Conservation (phyloP, 345 rosid genomes). For the Microcos paniculata region DNA sequence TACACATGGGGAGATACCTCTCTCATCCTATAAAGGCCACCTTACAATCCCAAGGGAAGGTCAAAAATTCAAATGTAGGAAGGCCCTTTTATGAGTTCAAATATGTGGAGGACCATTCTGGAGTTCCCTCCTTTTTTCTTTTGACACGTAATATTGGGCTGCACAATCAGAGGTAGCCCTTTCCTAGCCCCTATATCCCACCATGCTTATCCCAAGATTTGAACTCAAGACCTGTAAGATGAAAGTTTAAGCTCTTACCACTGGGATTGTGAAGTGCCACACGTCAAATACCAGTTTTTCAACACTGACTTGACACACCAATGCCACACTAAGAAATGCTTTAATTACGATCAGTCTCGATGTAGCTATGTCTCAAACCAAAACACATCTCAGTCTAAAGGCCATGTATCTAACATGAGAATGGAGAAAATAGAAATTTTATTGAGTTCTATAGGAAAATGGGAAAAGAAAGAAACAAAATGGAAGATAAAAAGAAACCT, state of each 20-base stretch:
- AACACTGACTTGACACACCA: background rate
- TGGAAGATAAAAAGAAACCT: conserved; percentile 41
- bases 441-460: background rate
- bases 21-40: background rate
- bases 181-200: too few species aligned
- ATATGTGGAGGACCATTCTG: background rate
- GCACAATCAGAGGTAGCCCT: too few species aligned
- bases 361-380: background rate
- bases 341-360: background rate
- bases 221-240: too few species aligned
- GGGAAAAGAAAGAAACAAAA: background rate
- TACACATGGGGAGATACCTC: background rate
- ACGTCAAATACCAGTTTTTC: background rate
- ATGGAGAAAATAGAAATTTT: background rate
- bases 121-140: background rate
- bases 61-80: background rate
- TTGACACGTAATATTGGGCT: too few species aligned
- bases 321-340: background rate
- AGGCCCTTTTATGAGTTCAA: background rate
- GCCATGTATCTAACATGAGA: conserved; percentile 9
- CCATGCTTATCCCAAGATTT: too few species aligned
- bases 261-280: background rate
- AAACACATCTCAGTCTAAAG: background rate
- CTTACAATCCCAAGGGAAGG: background rate
- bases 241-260: too few species aligned